Base-by-base conservation (phyloP, 2,329 filamentous ascomycete species). In the Fusarium caatingaense region DNA sequence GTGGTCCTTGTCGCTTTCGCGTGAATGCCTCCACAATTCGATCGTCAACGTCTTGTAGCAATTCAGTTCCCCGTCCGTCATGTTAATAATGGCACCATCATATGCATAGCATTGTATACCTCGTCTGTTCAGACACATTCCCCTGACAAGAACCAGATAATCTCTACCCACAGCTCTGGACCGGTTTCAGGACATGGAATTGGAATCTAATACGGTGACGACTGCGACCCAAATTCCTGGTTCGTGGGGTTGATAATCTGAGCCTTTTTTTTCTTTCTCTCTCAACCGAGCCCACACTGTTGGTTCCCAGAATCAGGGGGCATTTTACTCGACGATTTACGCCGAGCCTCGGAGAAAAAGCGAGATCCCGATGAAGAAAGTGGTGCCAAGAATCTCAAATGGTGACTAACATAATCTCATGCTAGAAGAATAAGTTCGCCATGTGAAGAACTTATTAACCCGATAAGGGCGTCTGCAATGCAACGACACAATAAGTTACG, bases 211-310 rank as follows among this genome's bases (percentile, higher is more conserved):
- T 64, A 53, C 25, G 23, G 49, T 53, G 57, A 44, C 60, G 63
- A 75, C 72, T 70, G 69, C 63, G 64, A 71, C 56, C 63, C 71
- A 73, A 68, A 68, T 70, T 54, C 64, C 58, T 59, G 65, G 65
- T 64, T 63, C 60, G 59, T 69, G 56, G 56, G 68, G 64, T 49
- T 68, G 34, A 27, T 57, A 46, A 40, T 37, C 42, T 62, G 58
- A 59, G 48, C 46, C 51, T 53, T 59, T 56, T 54, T 49, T 25
- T 15, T 28, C 27, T 13, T 13, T 30, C 42, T 10, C 25, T 27
- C 10, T 45, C 32, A 60, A 61, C 61, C 60, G 66, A 70, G 72
- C 47, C 64, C 60, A 56, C 64, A 51, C 56, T 53, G 23, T 50
- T 55, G 54, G 62, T 20, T 69, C 56, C 56, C 60, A 13, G 54